Percentiles rank a stretch among this genome's conserved stretches.
These are phyloP conservation scores for Lachancea lanzarotensis DNA, from an alignment of 805 yeast genomes.

Conservation along the genomic window DNA sequence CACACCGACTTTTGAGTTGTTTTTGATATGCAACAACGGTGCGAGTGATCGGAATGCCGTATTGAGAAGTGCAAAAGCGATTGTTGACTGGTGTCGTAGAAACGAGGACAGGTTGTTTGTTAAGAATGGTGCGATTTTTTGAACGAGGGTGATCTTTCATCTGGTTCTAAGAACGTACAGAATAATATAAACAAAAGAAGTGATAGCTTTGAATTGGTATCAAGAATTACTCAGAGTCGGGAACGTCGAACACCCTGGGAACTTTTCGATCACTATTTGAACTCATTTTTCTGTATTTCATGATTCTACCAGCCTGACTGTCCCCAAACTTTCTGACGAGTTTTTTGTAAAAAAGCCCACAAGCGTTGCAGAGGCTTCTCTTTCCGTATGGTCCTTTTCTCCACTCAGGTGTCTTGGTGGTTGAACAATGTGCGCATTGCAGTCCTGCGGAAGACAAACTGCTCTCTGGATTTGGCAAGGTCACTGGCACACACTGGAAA, in stretches of 20 bases:
- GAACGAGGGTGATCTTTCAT: slow-evolving; percentile 2
- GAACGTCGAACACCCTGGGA: slow-evolving; percentile 10
- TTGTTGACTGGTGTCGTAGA: slow-evolving; percentile 70
- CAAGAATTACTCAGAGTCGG: not conserved
- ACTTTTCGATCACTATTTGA: slow-evolving; percentile 15
- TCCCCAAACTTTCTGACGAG: slow-evolving; percentile 38
- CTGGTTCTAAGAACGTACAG: not conserved
- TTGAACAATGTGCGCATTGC: slow-evolving; percentile 17
- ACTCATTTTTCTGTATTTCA: slow-evolving; percentile 13
- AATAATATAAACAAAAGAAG: not conserved
- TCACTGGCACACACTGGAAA: not conserved
- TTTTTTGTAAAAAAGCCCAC: slow-evolving; percentile 72
- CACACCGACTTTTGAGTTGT: slow-evolving; percentile 56
- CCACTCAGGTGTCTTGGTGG: slow-evolving; percentile 63
- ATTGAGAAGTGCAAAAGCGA: slow-evolving; percentile 52
- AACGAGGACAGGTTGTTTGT: slow-evolving; percentile 67
- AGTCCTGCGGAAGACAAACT: not conserved
- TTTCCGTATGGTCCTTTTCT: slow-evolving; percentile 74
- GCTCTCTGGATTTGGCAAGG: not conserved
- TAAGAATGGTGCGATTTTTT: slow-evolving; percentile 65
- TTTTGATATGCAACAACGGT: slow-evolving; percentile 48
- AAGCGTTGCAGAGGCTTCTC: slow-evolving; percentile 73
- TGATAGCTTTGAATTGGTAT: not conserved
- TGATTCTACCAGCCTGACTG: slow-evolving; percentile 13
- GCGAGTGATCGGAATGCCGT: slow-evolving; percentile 48